Percentiles rank a stretch among this genome's conserved stretches.
These are phyloP conservation scores for Leishmania lainsoni DNA, from an alignment of 208 protist species.

Conservation along the genomic window DNA sequence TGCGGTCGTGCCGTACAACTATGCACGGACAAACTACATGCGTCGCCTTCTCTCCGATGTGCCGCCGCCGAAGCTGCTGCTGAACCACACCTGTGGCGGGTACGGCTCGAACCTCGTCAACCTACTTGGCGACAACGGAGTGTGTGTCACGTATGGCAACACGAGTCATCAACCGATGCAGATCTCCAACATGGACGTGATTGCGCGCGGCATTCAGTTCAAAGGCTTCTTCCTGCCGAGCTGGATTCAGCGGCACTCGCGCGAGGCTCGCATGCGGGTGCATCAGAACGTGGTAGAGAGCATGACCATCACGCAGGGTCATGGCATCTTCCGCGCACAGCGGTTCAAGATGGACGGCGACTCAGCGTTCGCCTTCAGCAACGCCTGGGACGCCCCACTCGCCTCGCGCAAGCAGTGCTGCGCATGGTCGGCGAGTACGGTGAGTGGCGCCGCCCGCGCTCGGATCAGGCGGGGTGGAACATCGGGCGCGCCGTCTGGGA, in stretches of 20 bases:
- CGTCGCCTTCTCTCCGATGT: slow-evolving; percentile 91
- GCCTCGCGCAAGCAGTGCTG: slow-evolving; percentile 79
- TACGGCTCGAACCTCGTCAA: slow-evolving; percentile 90
- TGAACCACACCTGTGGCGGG: slow-evolving; percentile 95
- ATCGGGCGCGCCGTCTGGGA: slow-evolving; percentile 87
- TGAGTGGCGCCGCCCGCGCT: slow-evolving; percentile 84
- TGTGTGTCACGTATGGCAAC: slow-evolving; percentile 97
- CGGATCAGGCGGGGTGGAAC: slow-evolving; percentile 82
- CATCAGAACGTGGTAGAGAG: slow-evolving; percentile 90
- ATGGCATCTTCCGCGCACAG: slow-evolving; percentile 88
- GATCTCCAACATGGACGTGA: slow-evolving; percentile 92
- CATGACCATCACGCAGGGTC: slow-evolving; percentile 89
- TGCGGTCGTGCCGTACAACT: slow-evolving; percentile 88
- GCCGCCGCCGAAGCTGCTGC: slow-evolving; percentile 92
- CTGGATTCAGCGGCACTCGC: slow-evolving; percentile 86
- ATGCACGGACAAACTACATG: slow-evolving; percentile 91
- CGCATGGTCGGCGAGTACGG: slow-evolving; percentile 93
- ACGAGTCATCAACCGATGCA: slow-evolving; percentile 94
- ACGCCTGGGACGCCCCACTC: slow-evolving; percentile 88
- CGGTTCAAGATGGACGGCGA: slow-evolving; percentile 91
- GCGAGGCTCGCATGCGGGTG: slow-evolving; percentile 88
- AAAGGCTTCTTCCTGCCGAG: slow-evolving; percentile 93
- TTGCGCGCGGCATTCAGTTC: slow-evolving; percentile 91
- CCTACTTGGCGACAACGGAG: slow-evolving; percentile 88
- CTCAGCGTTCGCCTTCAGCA: slow-evolving; percentile 86